phyloP scores from a whole-genome alignment of 768 basidiomycete species.

The Tricholoma hemisulphureum region DNA sequence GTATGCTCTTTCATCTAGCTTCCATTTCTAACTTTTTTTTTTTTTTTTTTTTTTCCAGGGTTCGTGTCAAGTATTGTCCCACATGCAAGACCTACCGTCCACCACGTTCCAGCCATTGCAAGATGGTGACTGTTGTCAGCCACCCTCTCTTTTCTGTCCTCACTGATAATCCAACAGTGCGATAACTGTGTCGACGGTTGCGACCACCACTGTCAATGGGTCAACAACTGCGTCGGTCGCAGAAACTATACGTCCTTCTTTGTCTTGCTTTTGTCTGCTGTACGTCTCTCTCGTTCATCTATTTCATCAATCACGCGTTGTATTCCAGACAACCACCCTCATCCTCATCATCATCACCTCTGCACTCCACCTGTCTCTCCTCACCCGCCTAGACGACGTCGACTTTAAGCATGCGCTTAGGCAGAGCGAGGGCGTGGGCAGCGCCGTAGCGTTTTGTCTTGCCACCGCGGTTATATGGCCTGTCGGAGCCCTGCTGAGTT shows the following conservation, averaged over 20 bases:
- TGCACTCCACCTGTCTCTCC: constrained; percentile 74
- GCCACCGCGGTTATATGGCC: constrained; percentile 79
- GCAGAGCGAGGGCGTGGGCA: constrained; percentile 55
- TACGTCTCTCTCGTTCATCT: constrained; percentile 39
- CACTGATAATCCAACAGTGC: constrained; percentile 50
- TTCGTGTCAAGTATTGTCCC: constrained; percentile 90
- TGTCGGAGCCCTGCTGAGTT: constrained; percentile 71
- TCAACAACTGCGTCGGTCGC: constrained; percentile 94
- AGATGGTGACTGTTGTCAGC: constrained; percentile 60
- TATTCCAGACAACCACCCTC: constrained; percentile 64
- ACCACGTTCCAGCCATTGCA: constrained; percentile 93
- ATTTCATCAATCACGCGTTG: neutral
- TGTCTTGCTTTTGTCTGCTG: constrained; percentile 71
- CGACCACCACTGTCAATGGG: constrained; percentile 88
- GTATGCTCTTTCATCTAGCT: constrained; percentile 27
- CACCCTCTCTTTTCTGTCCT: constrained; percentile 1
- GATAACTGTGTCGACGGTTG: constrained; percentile 97
- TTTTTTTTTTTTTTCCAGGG: constrained; percentile 44
- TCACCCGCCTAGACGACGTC: constrained; percentile 51
- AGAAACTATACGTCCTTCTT: constrained; percentile 96
- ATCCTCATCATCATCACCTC: constrained; percentile 79
- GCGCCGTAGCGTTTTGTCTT: constrained; percentile 76
- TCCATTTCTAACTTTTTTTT: constrained; percentile 5
- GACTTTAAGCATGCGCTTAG: constrained; percentile 46
- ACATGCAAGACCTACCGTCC: constrained; percentile 93